Base-by-base conservation (phyloP, 768 basidiomycete genomes). In the Mycena metata region DNA sequence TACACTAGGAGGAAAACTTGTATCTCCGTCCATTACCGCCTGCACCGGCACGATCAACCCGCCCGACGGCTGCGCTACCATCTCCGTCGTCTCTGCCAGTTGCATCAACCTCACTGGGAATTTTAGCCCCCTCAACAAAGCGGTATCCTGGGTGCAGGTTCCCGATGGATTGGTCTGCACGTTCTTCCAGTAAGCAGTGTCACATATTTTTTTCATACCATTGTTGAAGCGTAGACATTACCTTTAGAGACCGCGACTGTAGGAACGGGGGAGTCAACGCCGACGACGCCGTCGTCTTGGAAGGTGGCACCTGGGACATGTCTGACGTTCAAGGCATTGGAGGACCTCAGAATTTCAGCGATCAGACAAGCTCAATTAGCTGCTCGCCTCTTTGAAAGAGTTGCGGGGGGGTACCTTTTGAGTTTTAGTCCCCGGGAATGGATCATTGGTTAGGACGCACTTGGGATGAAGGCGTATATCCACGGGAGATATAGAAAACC, bases 111-210 rank as follows among this genome's bases (percentile, higher is more conserved):
- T 69, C 43, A 59, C 46, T 11, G 62, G 61, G 1, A 47, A 55
- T 12, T 50, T 65, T 10, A 64, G 56, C 42, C 59, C 50, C 63
- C 43, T 69, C 61, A 62, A 68, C 43, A 45, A 68, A 19, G 52
- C 56, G 26, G n/a, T 68, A 5, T 33, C 41, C 33, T 9, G 13
- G 6, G 60, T 41, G 21, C 8, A 24, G 30, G 60, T 68, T 24
- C 67, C 60, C 3, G 42, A 17, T 33, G 60, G 67, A 23, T 62
- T 68, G 21, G 52, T 57, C 17, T 68, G 67, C 46, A 54, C 42
- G 9, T 68, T 63, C 67, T 68, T 46, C 45, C 8, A 50, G 67
- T 68, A 54, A 5, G 67, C 51, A 7, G 3, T 19, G 7, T 4
- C 9, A 10, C 33, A 5, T 35, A n/a, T 35, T 33, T 2, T 10